Evolutionary conservation across 345 rosid species (phyloP).

Genomic region (Physaria fendleri): DNA sequence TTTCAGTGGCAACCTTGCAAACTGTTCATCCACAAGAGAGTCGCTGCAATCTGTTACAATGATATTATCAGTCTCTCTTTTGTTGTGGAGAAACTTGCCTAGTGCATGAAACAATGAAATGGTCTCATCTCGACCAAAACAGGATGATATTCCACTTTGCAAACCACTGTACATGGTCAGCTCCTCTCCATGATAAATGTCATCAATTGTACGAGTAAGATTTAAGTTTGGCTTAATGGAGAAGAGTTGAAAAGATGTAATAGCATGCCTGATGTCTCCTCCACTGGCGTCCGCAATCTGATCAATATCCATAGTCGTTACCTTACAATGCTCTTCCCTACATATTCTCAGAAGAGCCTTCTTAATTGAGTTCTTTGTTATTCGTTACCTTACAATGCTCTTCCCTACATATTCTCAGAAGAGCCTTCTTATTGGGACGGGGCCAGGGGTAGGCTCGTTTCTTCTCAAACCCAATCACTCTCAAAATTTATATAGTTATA

Average conservation of each 20-base stretch:
- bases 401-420: slow-evolving; percentile 65
- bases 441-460: no score
- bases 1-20: slow-evolving; percentile 69
- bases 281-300: slow-evolving; percentile 72
- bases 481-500: no score
- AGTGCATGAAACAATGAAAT: slow-evolving; percentile 87
- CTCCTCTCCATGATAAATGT: slow-evolving; percentile 22
- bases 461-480: no score
- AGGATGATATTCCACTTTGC: slow-evolving; percentile 38
- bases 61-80: slow-evolving; percentile 57
- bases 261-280: slow-evolving; percentile 93
- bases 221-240: slow-evolving; percentile 43
- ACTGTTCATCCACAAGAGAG: slow-evolving; percentile 48
- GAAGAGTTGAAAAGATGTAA: slow-evolving; percentile 76
- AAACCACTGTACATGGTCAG: slow-evolving; percentile 31
- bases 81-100: slow-evolving; percentile 95
- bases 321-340: slow-evolving; percentile 51
- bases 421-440: slow-evolving; percentile 64
- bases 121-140: slow-evolving; percentile 74
- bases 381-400: slow-evolving; percentile 49
- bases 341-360: slow-evolving; percentile 71
- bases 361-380: slow-evolving; percentile 71
- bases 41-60: slow-evolving; percentile 35
- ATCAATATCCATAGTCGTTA: slow-evolving; percentile 60
- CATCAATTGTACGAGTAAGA: slow-evolving; percentile 16